These are phyloP conservation scores for Phytophthora vignae DNA, from an alignment of 352 stramenopile species.

Conservation along the genomic window DNA sequence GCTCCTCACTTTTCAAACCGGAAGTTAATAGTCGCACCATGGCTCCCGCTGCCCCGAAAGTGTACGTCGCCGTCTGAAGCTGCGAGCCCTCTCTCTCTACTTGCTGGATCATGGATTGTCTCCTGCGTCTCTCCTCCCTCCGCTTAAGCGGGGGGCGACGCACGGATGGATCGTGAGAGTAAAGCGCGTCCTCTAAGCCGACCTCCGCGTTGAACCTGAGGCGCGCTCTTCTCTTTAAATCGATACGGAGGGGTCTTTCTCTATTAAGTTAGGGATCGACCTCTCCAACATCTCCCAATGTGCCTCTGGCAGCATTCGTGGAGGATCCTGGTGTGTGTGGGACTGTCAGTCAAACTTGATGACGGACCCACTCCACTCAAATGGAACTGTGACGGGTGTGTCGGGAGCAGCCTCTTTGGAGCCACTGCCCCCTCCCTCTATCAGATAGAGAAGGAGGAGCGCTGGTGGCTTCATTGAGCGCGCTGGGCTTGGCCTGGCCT, in stretches of 20 bases:
- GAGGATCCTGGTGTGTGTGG: slow-evolving; percentile 90
- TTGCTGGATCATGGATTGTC: slow-evolving; percentile 56
- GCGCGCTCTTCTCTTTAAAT: slow-evolving; percentile 86
- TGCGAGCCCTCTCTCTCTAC: neutral
- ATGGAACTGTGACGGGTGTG: slow-evolving; percentile 89
- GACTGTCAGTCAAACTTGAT: neutral
- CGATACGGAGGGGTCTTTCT: slow-evolving; percentile 58
- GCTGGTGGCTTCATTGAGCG: neutral
- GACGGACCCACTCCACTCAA: slow-evolving; percentile 79
- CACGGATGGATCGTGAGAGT: slow-evolving; percentile 88
- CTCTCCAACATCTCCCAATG: slow-evolving; percentile 77
- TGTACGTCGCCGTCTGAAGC: slow-evolving; percentile 64
- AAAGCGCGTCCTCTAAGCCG: slow-evolving; percentile 45
- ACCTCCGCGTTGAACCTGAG: neutral
- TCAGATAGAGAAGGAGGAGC: neutral
- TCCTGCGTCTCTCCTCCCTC: slow-evolving; percentile 40
- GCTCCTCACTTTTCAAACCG: slow-evolving; percentile 88
- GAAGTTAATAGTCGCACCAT: slow-evolving; percentile 82
- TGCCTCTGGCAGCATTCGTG: slow-evolving; percentile 74
- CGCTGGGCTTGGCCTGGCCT: slow-evolving; percentile 3
- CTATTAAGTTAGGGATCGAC: neutral
- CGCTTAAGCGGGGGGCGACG: slow-evolving; percentile 19
- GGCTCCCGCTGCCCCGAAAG: slow-evolving; percentile 80
- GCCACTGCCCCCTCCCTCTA: neutral
- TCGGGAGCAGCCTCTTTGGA: slow-evolving; percentile 38